These are phyloP conservation scores for Xylariomycetidae sp. DNA, from an alignment of 2,329 filamentous ascomycete genomes.

Conservation along the genomic window DNA sequence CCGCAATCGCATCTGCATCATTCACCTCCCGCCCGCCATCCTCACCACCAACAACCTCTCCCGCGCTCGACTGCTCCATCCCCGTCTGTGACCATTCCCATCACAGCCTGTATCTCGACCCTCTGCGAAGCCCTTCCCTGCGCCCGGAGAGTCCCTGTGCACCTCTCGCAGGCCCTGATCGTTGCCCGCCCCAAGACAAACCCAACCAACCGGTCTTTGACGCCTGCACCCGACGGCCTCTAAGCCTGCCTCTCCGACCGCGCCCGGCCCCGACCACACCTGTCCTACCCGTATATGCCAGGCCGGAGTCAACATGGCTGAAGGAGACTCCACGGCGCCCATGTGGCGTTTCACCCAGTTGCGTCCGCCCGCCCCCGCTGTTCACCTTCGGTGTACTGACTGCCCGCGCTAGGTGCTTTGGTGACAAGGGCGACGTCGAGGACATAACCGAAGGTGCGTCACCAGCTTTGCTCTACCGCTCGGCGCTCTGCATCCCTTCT, in stretches of 20 bases:
- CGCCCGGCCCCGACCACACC: too few relatives aligned
- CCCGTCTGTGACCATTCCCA: neutral
- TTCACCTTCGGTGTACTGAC: constrained; percentile 14
- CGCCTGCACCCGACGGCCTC: too few relatives aligned
- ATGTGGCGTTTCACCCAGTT: constrained; percentile 18
- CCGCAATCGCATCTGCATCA: too few relatives aligned
- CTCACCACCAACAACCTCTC: constrained; percentile 11
- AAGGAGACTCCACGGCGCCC: constrained; percentile 11
- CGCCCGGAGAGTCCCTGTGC: too few relatives aligned
- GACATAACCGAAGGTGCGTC: constrained; percentile 88
- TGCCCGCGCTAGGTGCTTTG: constrained; percentile 72
- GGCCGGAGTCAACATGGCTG: too few relatives aligned
- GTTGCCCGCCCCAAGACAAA: too few relatives aligned
- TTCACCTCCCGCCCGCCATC: too few relatives aligned
- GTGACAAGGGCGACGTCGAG: constrained; percentile 98
- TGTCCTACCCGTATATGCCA: too few relatives aligned
- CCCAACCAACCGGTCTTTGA: too few relatives aligned
- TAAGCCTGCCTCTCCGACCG: too few relatives aligned
- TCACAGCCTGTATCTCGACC: constrained; percentile 1
- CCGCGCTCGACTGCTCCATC: constrained; percentile 3
- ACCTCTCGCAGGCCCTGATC: too few relatives aligned
- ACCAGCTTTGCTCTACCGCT: constrained; percentile 1
- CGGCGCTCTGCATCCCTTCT: neutral
- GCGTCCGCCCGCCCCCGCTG: constrained; percentile 2
- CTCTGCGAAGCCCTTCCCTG: too few relatives aligned